Conservation (phyloP, 2,329 filamentous ascomycete species). For the Penicillium sp. region DNA sequence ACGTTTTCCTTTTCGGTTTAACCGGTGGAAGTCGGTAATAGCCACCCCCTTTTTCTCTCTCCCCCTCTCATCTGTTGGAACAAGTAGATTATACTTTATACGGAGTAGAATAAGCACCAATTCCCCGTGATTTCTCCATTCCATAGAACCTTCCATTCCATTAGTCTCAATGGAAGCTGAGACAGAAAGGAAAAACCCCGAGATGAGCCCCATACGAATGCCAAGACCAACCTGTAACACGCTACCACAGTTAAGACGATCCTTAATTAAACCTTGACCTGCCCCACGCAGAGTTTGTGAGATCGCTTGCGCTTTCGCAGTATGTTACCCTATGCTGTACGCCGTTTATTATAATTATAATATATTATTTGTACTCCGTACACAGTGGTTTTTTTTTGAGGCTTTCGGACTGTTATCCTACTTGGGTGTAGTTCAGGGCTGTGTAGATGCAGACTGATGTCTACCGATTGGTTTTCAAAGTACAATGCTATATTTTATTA, state of each 20-base stretch:
- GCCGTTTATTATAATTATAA: background rate
- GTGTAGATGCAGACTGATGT: conserved; percentile 9
- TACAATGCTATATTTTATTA: background rate
- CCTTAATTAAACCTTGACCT: conserved; percentile 43
- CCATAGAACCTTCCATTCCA: background rate
- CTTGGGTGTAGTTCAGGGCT: conserved; percentile 19
- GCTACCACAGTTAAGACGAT: conserved; percentile 34
- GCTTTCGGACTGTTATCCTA: conserved; percentile 17
- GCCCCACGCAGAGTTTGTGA: conserved; percentile 16
- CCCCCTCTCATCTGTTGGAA: background rate
- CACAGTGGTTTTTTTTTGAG: conserved; percentile 1
- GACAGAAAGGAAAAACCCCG: conserved; percentile 18
- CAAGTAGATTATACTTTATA: background rate
- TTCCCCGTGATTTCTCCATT: conserved; percentile 11
- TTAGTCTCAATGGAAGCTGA: background rate
- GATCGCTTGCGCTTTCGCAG: conserved; percentile 17
- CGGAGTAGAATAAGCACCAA: background rate
- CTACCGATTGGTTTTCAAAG: conserved; percentile 4
- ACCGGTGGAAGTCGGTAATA: conserved; percentile 3
- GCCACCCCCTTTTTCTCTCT: conserved; percentile 7
- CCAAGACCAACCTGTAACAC: conserved; percentile 33
- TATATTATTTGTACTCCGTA: background rate
- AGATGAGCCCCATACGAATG: conserved; percentile 20
- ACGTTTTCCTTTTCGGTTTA: conserved; percentile 9
- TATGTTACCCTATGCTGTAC: background rate